Conservation (phyloP, 2,329 filamentous ascomycete genomes). For the Penicillium sp. region DNA sequence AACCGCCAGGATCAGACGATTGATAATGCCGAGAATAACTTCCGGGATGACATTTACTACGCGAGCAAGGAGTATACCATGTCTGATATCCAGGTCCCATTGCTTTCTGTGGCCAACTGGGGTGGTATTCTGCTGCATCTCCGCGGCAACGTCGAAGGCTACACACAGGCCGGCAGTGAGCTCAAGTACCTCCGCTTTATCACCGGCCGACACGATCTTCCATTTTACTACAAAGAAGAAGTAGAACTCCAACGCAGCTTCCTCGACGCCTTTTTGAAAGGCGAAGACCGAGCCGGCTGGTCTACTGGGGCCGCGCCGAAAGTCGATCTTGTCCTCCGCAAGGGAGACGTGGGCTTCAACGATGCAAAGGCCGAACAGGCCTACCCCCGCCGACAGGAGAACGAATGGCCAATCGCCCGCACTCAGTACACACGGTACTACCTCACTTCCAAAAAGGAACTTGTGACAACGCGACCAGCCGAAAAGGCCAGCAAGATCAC, state of each 20-base stretch:
- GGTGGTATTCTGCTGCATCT: constrained; percentile 72
- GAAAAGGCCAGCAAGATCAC: constrained; percentile 50
- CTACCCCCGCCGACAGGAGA: constrained; percentile 62
- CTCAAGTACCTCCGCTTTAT: constrained; percentile 73
- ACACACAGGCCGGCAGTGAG: constrained; percentile 65
- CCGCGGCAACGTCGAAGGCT: constrained; percentile 71
- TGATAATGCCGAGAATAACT: constrained; percentile 58
- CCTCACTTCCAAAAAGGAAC: constrained; percentile 55
- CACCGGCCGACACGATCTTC: constrained; percentile 71
- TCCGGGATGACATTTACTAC: constrained; percentile 68
- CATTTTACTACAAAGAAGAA: constrained; percentile 73
- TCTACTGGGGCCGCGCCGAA: constrained; percentile 60
- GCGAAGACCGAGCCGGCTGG: constrained; percentile 59
- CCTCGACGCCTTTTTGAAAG: constrained; percentile 73
- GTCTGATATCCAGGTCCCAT: constrained; percentile 65
- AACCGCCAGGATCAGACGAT: constrained; percentile 50
- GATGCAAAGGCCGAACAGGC: constrained; percentile 63
- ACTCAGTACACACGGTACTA: constrained; percentile 68
- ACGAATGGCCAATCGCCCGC: constrained; percentile 69
- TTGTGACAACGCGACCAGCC: constrained; percentile 41
- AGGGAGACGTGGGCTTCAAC: constrained; percentile 71
- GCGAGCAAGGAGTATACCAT: constrained; percentile 68
- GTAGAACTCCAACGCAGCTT: constrained; percentile 71
- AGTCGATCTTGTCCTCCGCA: constrained; percentile 66
- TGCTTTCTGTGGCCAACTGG: constrained; percentile 73